Conservation (phyloP, 2,329 filamentous ascomycete species). For the Metarhizium anisopliae region DNA sequence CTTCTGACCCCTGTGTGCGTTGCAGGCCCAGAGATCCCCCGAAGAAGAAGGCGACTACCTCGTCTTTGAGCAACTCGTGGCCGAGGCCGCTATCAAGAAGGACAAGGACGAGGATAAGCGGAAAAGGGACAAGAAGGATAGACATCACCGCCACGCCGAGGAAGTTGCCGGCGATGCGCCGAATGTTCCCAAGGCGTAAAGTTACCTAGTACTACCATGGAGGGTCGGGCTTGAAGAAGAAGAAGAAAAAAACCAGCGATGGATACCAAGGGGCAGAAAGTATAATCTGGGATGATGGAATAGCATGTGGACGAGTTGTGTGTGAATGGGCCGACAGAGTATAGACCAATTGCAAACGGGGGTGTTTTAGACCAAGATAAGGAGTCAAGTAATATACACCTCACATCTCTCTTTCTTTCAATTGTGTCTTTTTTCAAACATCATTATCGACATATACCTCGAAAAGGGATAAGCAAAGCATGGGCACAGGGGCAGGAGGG, state of each 20-base stretch:
- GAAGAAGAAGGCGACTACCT: constrained; percentile 99
- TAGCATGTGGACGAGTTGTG: background rate
- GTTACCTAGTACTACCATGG: background rate
- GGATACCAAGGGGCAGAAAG: background rate
- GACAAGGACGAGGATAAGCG: constrained; percentile 70
- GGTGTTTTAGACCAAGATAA: background rate
- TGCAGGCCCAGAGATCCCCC: constrained; percentile 73
- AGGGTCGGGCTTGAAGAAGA: background rate
- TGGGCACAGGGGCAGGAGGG: background rate
- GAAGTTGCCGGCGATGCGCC: constrained; percentile 17
- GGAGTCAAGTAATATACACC: background rate
- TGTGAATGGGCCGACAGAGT: background rate
- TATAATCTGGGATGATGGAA: background rate
- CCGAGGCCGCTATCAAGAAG: constrained; percentile 93
- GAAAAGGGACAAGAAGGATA: constrained; percentile 44
- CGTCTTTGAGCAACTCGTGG: constrained; percentile 96
- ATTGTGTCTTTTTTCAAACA: too few relatives aligned
- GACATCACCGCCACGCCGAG: constrained; percentile 24
- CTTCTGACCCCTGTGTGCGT: background rate
- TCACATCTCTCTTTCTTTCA: background rate
- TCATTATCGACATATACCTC: too few relatives aligned
- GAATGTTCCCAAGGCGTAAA: constrained; percentile 13
- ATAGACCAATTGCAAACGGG: background rate
- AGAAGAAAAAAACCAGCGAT: background rate
- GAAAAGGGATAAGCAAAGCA: too few relatives aligned